Conservation (phyloP, 2,329 filamentous ascomycete species). For the Penicillium sp. region DNA sequence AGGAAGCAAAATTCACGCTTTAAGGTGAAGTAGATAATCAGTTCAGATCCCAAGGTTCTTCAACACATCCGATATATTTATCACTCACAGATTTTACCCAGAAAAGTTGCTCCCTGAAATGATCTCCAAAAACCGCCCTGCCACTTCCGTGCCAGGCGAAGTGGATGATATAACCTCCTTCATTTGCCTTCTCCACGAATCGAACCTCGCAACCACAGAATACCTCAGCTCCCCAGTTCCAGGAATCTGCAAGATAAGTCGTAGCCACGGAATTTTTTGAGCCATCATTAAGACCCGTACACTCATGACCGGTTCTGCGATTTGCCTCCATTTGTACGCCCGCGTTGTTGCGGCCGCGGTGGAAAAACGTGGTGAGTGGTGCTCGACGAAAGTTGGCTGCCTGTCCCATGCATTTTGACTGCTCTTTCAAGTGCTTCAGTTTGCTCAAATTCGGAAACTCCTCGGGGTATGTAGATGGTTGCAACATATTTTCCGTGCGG, state of each 20-base stretch:
- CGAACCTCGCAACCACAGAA: constrained; percentile 70
- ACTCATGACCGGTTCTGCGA: constrained; percentile 63
- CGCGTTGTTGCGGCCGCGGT: constrained; percentile 61
- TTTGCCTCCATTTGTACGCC: constrained; percentile 66
- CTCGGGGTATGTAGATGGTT: constrained; percentile 16
- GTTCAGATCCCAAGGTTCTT: neutral
- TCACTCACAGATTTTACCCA: constrained; percentile 60
- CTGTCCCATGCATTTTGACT: constrained; percentile 38
- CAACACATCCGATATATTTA: neutral
- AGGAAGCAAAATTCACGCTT: constrained; percentile 64
- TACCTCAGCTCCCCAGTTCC: constrained; percentile 72
- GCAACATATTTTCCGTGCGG: constrained; percentile 17
- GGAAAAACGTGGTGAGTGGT: constrained; percentile 65
- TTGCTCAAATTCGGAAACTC: constrained; percentile 5
- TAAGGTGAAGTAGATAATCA: neutral
- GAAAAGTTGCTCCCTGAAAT: constrained; percentile 62
- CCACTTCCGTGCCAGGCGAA: constrained; percentile 66
- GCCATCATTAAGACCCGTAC: constrained; percentile 67
- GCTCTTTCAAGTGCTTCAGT: constrained; percentile 4
- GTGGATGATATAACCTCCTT: constrained; percentile 63
- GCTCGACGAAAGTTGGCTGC: constrained; percentile 58
- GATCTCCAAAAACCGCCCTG: constrained; percentile 54
- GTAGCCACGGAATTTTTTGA: constrained; percentile 59
- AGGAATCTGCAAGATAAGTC: constrained; percentile 69
- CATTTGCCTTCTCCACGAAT: constrained; percentile 59